Conservation (phyloP, 2,329 filamentous ascomycete species). For the Sarocladium brachiariae region DNA sequence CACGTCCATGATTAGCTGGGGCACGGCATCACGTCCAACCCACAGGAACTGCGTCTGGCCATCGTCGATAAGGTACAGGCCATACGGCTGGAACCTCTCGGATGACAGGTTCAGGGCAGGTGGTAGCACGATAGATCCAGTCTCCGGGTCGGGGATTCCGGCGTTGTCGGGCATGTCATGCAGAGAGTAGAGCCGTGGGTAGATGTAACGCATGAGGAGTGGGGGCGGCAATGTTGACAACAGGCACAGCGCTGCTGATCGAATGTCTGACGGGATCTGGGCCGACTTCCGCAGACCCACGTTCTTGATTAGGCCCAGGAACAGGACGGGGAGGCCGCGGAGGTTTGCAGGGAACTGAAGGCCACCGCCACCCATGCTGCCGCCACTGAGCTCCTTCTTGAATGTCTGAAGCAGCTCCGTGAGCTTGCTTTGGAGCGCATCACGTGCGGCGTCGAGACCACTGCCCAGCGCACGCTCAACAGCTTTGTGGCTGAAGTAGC, state of each 20-base stretch:
- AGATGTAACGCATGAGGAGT: conserved; percentile 88
- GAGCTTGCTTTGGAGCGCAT: conserved; percentile 84
- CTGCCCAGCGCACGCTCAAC: conserved; percentile 82
- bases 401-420: conserved; percentile 92
- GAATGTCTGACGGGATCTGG: conserved; percentile 88
- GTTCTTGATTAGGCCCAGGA: conserved; percentile 93
- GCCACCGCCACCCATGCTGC: conserved; percentile 81
- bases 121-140: conserved; percentile 83
- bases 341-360: conserved; percentile 93
- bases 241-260: conserved; percentile 85
- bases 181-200: conserved; percentile 75
- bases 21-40: conserved; percentile 88
- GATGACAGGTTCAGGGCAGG: conserved; percentile 81
- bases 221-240: conserved; percentile 91
- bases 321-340: conserved; percentile 78
- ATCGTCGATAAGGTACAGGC: conserved; percentile 93
- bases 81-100: conserved; percentile 79
- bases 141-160: conserved; percentile 76
- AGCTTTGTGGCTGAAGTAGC: conserved; percentile 95
- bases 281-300: conserved; percentile 87
- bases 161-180: conserved; percentile 96
- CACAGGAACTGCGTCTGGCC: conserved; percentile 97
- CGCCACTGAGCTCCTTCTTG: conserved; percentile 91
- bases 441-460: conserved; percentile 83
- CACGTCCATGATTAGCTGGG: conserved; percentile 80